Conservation (phyloP, 2,329 filamentous ascomycete genomes). For the Cladosporium sp. region DNA sequence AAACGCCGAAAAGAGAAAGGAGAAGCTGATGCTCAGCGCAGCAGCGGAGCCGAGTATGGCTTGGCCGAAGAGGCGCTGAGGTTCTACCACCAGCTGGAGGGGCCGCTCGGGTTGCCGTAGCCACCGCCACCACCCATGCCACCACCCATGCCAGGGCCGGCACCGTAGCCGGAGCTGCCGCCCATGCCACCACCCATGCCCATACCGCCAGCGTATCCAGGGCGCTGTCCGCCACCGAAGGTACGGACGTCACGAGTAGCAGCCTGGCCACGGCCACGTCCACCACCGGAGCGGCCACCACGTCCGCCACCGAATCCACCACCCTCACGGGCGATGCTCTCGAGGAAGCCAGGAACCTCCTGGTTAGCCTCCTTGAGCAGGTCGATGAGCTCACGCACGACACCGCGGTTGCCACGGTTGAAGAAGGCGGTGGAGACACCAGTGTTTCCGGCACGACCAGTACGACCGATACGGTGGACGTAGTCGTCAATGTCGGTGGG, state of each 20-base stretch:
- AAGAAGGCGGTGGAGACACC: constrained; percentile 98
- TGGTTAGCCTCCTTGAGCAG: constrained; percentile 98
- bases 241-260: constrained; percentile 85
- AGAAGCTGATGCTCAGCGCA: constrained; percentile 6
- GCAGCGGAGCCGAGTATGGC: constrained; percentile 4
- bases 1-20: constrained; percentile 2
- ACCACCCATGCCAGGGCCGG: constrained; percentile 39
- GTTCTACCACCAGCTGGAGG: constrained; percentile 65
- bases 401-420: constrained; percentile 98
- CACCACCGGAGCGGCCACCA: constrained; percentile 64
- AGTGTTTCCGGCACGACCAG: constrained; percentile 97
- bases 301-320: constrained; percentile 75
- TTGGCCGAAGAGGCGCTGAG: constrained; percentile 18
- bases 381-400: constrained; percentile 95
- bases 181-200: constrained; percentile 41
- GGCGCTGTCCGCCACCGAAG: constrained; percentile 45
- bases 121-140: constrained; percentile 49
- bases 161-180: constrained; percentile 41
- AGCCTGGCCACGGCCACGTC: constrained; percentile 68
- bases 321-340: constrained; percentile 95
- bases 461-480: constrained; percentile 99
- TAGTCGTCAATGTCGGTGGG: constrained; percentile 98
- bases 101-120: constrained; percentile 71
- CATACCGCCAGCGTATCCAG: constrained; percentile 65
- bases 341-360: constrained; percentile 89